Percentiles rank a stretch among this genome's conserved stretches.
Conservation (phyloP, 257 asterid genomes). For the Thymus quinquecostatus region DNA sequence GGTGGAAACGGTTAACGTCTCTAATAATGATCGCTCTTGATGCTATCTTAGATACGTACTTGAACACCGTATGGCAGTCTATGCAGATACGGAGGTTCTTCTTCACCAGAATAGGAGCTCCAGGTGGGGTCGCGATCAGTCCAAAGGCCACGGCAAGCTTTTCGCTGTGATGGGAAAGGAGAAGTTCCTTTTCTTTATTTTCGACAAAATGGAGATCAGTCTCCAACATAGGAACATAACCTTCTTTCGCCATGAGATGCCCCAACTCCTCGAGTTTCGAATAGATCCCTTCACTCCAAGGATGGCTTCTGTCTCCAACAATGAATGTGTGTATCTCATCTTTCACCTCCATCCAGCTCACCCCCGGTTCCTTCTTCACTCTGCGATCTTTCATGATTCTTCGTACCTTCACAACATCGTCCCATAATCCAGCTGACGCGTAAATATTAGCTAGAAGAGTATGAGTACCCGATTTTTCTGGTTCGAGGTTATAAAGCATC, state of each 20-base stretch:
- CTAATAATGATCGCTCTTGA: slow-evolving; percentile 68
- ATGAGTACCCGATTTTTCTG: slow-evolving; percentile 78
- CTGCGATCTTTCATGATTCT: slow-evolving; percentile 62
- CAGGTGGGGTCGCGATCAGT: slow-evolving; percentile 64
- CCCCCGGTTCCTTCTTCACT: slow-evolving; percentile 83
- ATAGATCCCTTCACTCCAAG: slow-evolving; percentile 61
- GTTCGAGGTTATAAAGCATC: slow-evolving; percentile 58
- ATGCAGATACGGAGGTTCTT: slow-evolving; percentile 80
- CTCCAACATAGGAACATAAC: slow-evolving; percentile 70
- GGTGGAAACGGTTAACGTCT: slow-evolving; percentile 81
- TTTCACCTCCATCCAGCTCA: slow-evolving; percentile 90
- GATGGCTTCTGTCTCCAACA: slow-evolving; percentile 75
- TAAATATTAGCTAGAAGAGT: slow-evolving; percentile 71
- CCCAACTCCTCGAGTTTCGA: slow-evolving; percentile 69
- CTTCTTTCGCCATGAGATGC: slow-evolving; percentile 57
- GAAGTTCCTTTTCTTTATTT: slow-evolving; percentile 60
- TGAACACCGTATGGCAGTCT: slow-evolving; percentile 79
- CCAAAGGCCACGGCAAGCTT: slow-evolving; percentile 86
- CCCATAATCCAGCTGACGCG: slow-evolving; percentile 77
- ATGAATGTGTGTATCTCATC: slow-evolving; percentile 60
- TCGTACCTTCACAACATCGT: slow-evolving; percentile 56
- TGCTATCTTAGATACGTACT: slow-evolving; percentile 68
- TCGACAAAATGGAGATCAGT: slow-evolving; percentile 71
- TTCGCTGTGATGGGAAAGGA: slow-evolving; percentile 75
- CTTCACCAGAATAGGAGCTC: slow-evolving; percentile 76